Evolutionary conservation across 768 basidiomycete species (phyloP).

Genomic region (Suillus subalutaceus): DNA sequence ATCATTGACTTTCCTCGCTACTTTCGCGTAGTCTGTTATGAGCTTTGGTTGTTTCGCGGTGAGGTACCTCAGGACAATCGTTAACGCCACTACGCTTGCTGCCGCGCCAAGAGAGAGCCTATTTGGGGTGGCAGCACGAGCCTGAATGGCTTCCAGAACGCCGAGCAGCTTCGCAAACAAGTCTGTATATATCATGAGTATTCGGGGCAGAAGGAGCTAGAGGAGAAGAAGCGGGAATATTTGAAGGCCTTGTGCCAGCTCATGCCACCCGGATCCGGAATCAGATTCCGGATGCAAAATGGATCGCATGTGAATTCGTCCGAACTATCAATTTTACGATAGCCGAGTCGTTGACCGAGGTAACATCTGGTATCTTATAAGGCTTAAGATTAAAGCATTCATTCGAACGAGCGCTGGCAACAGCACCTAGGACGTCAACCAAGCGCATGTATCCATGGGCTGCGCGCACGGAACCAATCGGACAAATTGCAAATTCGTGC

Average conservation of each 20-base stretch:
- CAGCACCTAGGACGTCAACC: no score
- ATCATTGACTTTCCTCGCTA: conserved; percentile 12
- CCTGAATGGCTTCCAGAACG: background rate
- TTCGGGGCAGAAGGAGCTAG: background rate
- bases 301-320: no score
- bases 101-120: conserved; percentile 1
- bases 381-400: background rate
- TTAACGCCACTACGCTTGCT: conserved; percentile 15
- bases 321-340: no score
- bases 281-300: no score
- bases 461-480: no score
- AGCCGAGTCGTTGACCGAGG: background rate
- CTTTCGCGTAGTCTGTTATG: conserved; percentile 17
- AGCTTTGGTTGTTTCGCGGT: conserved; percentile 12
- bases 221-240: background rate
- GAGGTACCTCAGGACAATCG: conserved; percentile 10
- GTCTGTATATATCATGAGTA: background rate
- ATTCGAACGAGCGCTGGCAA: background rate
- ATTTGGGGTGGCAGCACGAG: background rate
- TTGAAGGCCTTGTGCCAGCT: background rate
- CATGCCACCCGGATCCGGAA: no score
- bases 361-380: background rate
- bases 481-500: no score
- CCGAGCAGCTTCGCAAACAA: background rate
- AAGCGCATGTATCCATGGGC: no score